Base-by-base conservation (phyloP, 2,329 filamentous ascomycete species). In the Xylariales sp. region DNA sequence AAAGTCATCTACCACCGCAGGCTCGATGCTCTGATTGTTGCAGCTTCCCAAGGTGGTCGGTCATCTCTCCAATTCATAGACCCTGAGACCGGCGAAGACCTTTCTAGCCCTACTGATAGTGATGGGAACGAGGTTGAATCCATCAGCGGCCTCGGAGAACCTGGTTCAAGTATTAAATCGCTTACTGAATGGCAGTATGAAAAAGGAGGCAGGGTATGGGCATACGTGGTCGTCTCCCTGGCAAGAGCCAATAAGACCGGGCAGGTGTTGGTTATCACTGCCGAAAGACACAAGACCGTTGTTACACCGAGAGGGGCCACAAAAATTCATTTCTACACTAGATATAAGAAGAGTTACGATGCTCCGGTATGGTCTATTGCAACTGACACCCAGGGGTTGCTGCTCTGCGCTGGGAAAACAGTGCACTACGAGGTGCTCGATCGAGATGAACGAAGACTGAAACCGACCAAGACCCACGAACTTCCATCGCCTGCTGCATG, bases 111-210 rank as follows among this genome's bases (percentile, higher is more conserved):
- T 0, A 52, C 56, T 2, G 65, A 72, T 39, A 69, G 61, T 48
- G 2, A 48, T 35, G 31, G 48, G 45, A 29, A 41, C 29, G 48
- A 50, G n/a, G 41, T 67, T 1, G 60, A 70, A 1, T 75, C 72
- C 40, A 72, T 82, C 20, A 69, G 67, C 13, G 72, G 73, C 4
- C 62, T 88, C 13, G 76, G 75, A 2, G 69, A 74, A 30, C 45
- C 59, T 1, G 73, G 74, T 1, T 80, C 85, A 44, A 69, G 68
- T 27, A 73, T 89, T 2, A 67, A 76, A 29, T 69, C 75, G 1
- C 56, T 89, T 6, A 57, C 72, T 2, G 79, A 86, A 43, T 89
- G 85, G 85, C 56, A 67, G 5, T 78, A 76, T 44, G 60, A 65
- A 21, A 74, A 76, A 39, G 68, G 76, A 25, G 67, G 66, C n/a